Percentiles rank a stretch among this genome's conserved stretches.
These are phyloP conservation scores for Malania oleifera DNA, from an alignment of 164 flowering plant genomes.

Conservation along the genomic window DNA sequence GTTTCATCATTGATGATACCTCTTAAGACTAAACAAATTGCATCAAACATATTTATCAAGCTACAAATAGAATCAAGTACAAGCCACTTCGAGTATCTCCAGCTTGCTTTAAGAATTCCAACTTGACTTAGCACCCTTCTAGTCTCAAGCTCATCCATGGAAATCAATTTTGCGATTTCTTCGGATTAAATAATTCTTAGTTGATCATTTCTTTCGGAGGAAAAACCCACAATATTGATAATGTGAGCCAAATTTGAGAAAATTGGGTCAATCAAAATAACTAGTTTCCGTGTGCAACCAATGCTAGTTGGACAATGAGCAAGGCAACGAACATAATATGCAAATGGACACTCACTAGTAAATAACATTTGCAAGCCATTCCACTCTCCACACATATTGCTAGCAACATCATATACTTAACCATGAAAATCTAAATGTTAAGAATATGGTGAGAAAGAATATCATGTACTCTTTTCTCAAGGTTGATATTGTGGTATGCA, in stretches of 20 bases:
- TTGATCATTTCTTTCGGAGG: not conserved
- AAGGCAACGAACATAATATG: not conserved
- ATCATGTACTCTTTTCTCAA: not conserved
- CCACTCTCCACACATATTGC: not conserved
- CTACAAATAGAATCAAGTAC: not conserved
- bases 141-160: not conserved
- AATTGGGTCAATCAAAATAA: not conserved
- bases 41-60: not conserved
- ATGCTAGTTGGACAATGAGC: not conserved
- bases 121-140: not conserved
- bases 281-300: not conserved
- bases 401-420: not conserved
- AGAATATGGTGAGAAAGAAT: not conserved
- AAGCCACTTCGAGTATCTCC: not conserved
- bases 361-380: not conserved
- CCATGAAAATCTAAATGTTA: not conserved
- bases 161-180: not conserved
- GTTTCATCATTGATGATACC: not conserved
- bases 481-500: not conserved
- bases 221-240: not conserved
- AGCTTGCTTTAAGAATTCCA: not conserved
- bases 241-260: not conserved
- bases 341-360: not conserved
- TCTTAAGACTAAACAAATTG: not conserved
- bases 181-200: not conserved